Evolutionary conservation across 345 rosid species (phyloP).

Genomic region (Euphorbia lathyris): DNA sequence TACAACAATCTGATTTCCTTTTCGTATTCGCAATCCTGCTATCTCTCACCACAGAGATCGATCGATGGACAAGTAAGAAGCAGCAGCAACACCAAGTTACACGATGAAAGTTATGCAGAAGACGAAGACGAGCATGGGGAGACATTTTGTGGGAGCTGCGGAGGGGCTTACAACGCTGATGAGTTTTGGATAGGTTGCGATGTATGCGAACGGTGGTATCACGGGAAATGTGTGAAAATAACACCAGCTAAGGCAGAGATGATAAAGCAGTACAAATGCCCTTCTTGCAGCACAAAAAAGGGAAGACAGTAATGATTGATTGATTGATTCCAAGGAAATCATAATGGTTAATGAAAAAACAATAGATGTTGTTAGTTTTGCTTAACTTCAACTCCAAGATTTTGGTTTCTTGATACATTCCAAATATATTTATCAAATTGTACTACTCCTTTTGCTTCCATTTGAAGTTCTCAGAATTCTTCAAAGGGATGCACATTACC

Average conservation of each 20-base stretch:
- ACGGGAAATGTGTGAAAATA: conserved; percentile 81
- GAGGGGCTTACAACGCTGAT: conserved; percentile 65
- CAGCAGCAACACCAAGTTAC: conserved; percentile 44
- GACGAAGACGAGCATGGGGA: conserved; percentile 90
- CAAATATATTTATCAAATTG: no score
- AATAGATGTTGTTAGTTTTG: not conserved
- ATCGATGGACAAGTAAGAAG: conserved; percentile 55
- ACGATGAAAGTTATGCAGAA: conserved; percentile 56
- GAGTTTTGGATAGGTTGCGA: conserved; percentile 94
- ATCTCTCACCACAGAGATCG: conserved; percentile 47
- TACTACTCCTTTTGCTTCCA: no score
- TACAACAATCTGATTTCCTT: not conserved
- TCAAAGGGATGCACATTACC: no score
- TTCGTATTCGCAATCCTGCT: not conserved
- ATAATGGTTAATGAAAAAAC: not conserved
- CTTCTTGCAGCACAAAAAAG: conserved; percentile 73
- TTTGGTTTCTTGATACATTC: no score
- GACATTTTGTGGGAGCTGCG: conserved; percentile 81
- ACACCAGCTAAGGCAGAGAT: conserved; percentile 80
- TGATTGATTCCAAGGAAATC: not conserved
- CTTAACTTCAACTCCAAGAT: no score
- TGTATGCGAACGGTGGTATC: conserved; percentile 83
- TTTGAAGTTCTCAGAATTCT: no score
- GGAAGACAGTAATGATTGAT: conserved; percentile 23
- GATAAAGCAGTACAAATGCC: conserved; percentile 86